Percentiles rank a stretch among this genome's conserved stretches.
phyloP scores from a whole-genome alignment of 768 basidiomycete species.

The Auricularia sp. region DNA sequence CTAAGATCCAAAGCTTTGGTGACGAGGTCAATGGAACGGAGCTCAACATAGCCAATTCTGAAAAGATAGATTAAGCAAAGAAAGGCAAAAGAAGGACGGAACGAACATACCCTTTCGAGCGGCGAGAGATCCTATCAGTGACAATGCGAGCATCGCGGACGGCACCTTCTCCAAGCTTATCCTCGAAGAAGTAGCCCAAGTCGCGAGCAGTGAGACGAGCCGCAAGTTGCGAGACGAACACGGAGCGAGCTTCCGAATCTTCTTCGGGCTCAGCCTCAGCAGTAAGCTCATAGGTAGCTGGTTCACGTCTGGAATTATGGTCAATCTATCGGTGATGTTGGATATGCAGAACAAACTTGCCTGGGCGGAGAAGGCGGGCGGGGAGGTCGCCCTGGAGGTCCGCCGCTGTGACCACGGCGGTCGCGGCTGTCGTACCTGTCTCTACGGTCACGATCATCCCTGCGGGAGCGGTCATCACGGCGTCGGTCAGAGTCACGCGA shows the following conservation, averaged over 20 bases:
- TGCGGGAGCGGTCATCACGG: conserved; percentile 7
- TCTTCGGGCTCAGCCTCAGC: conserved; percentile 72
- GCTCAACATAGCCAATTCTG: conserved; percentile 98
- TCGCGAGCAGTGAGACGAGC: conserved; percentile 94
- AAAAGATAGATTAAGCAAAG: background rate
- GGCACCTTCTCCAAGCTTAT: conserved; percentile 85
- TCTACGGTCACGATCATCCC: conserved; percentile 7
- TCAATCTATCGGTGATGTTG: too few relatives aligned
- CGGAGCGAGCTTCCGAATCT: conserved; percentile 95
- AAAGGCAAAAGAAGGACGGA: background rate
- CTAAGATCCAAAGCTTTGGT: conserved; percentile 82
- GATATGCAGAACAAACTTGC: background rate
- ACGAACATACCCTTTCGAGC: conserved; percentile 81
- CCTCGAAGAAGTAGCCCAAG: conserved; percentile 97
- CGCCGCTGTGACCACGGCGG: conserved; percentile 30
- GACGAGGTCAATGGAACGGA: conserved; percentile 82
- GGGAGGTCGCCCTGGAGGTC: conserved; percentile 33
- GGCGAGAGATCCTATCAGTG: conserved; percentile 85
- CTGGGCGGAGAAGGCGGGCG: conserved; percentile 10
- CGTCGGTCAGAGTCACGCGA: conserved; percentile 7
- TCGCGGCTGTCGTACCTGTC: conserved; percentile 5
- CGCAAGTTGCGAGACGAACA: conserved; percentile 97
- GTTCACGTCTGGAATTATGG: conserved; percentile 42
- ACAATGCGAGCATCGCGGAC: conserved; percentile 96
- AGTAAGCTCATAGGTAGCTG: conserved; percentile 60